Base-by-base conservation (phyloP, 2,329 filamentous ascomycete species). In the Cladobotryum protrusum region DNA sequence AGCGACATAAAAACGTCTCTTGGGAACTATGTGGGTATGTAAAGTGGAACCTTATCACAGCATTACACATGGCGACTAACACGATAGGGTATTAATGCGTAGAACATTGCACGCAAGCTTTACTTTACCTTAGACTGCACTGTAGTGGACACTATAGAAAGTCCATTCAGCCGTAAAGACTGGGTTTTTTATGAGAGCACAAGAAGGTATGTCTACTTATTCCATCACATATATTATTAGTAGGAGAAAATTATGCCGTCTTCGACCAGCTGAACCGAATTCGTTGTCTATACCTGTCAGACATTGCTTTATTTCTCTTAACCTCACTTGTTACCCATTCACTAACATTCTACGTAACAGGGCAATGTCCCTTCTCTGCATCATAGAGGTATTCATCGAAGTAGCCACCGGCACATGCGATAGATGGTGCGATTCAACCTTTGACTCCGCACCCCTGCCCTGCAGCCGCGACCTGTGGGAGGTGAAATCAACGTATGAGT, bases 381-480 rank as follows among this genome's bases (percentile, higher is more conserved):
- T 50, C 11, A 37, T 59, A 5, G 57, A 57, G 34, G 42, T 49
- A 13, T 50, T 59, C 14, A 46, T 59, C 36, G 54, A 56, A 9
- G 48, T 56, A 33, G 45, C 52, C 17, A 20, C 49, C 32, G 29
- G 39, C 48, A 32, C 34, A 3, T 11, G 20, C 24, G 34, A 56
- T 5, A 41, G 36, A 34, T 32, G 33, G 5, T 48, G 53, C 32
- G 41, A 41, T 24, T 46, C 48, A 19, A 29, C 13, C 36, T 52
- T 51, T 18, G 12, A 19, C 37, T n/a, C 14, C 14, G 17, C 51
- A 2, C 53, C 48, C 5, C 53, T 56, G 14, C 55, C 53, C 8
- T 55, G 53, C 34, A 54, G 59, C 18, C 61, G 55, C 29, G 55
- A 54, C 14, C 47, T 56, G 14, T 56, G 55, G 55, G 52, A 54